A percentile compares a stretch with the other conserved stretches of the same genome.
These are phyloP conservation scores for Cyberlindnera samutprakarnensis DNA, from an alignment of 805 yeast genomes.

Conservation along the genomic window DNA sequence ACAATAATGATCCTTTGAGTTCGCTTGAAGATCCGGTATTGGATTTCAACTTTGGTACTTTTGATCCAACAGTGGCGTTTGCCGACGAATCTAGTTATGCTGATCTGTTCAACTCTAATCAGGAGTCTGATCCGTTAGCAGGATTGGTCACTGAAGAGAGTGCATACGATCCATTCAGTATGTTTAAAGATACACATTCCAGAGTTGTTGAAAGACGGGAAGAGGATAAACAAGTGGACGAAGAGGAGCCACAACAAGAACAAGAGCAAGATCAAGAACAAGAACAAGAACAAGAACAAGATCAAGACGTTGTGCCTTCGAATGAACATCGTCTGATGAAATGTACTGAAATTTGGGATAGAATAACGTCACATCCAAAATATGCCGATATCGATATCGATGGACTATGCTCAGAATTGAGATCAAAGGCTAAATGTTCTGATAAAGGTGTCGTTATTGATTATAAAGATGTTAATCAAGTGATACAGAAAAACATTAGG, in stretches of 20 bases:
- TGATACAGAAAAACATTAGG: slow-evolving; percentile 20
- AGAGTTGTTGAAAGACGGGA: slow-evolving; percentile 8
- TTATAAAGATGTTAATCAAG: slow-evolving; percentile 67
- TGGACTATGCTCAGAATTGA: slow-evolving; percentile 83
- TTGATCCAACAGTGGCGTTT: slow-evolving; percentile 50
- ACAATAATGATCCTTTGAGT: slow-evolving; percentile 35
- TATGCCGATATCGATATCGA: slow-evolving; percentile 92
- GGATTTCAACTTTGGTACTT: slow-evolving; percentile 24
- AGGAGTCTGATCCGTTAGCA: slow-evolving; percentile 30
- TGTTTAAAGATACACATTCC: slow-evolving; percentile 11
- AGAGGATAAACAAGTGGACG: slow-evolving; percentile 1
- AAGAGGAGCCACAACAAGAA: background rate
- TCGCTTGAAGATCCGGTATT: slow-evolving; percentile 30
- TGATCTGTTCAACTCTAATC: slow-evolving; percentile 9
- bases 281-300: slow-evolving; percentile 14
- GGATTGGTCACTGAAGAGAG: slow-evolving; percentile 49
- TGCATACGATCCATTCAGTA: slow-evolving; percentile 44
- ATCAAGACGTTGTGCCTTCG: slow-evolving; percentile 55
- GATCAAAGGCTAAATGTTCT: slow-evolving; percentile 90
- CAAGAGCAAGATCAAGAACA: slow-evolving; percentile 1
- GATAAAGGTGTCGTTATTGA: slow-evolving; percentile 87
- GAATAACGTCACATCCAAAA: slow-evolving; percentile 89
- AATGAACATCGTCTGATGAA: slow-evolving; percentile 52
- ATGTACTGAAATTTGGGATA: slow-evolving; percentile 95
- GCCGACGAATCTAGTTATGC: slow-evolving; percentile 11